Conservation (phyloP, 2,329 filamentous ascomycete species). For the Arthrocladium fulminans region DNA sequence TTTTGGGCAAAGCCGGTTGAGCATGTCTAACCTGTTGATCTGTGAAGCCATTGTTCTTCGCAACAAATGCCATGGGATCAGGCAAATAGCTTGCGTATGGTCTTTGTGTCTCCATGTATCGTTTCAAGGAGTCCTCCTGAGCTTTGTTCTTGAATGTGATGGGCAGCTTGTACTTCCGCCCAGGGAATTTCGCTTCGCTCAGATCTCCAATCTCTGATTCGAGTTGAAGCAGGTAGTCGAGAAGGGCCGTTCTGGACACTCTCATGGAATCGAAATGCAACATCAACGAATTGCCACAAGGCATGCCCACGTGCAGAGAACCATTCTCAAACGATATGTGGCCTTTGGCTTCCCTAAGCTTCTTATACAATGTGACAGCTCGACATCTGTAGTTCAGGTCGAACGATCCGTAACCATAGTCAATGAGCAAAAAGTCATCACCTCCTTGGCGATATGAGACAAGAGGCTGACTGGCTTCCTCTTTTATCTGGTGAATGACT, state of each 20-base stretch:
- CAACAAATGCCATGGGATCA: slow-evolving; percentile 51
- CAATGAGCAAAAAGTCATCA: slow-evolving; percentile 48
- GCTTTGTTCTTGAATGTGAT: slow-evolving; percentile 33
- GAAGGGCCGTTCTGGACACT: slow-evolving; percentile 31
- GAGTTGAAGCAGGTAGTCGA: slow-evolving; percentile 30
- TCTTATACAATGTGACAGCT: slow-evolving; percentile 45
- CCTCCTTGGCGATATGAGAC: slow-evolving; percentile 38
- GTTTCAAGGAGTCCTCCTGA: slow-evolving; percentile 43
- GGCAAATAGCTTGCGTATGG: slow-evolving; percentile 54
- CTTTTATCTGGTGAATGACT: slow-evolving; percentile 29
- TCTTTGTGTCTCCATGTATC: slow-evolving; percentile 55
- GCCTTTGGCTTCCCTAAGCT: slow-evolving; percentile 30
- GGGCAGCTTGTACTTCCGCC: slow-evolving; percentile 38
- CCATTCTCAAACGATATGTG: slow-evolving; percentile 31
- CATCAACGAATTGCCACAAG: slow-evolving; percentile 39
- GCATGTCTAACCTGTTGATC: slow-evolving; percentile 28
- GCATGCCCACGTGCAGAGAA: slow-evolving; percentile 43
- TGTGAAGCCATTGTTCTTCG: slow-evolving; percentile 46
- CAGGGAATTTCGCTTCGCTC: slow-evolving; percentile 33
- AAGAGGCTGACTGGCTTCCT: slow-evolving; percentile 29
- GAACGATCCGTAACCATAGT: slow-evolving; percentile 49
- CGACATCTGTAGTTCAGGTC: slow-evolving; percentile 50
- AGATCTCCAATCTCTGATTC: slow-evolving; percentile 35
- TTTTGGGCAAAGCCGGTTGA: background rate
- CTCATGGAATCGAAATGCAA: slow-evolving; percentile 39